Conservation (phyloP, 1,139 yeast genomes). For the Cylindricascospora bacillispora region DNA sequence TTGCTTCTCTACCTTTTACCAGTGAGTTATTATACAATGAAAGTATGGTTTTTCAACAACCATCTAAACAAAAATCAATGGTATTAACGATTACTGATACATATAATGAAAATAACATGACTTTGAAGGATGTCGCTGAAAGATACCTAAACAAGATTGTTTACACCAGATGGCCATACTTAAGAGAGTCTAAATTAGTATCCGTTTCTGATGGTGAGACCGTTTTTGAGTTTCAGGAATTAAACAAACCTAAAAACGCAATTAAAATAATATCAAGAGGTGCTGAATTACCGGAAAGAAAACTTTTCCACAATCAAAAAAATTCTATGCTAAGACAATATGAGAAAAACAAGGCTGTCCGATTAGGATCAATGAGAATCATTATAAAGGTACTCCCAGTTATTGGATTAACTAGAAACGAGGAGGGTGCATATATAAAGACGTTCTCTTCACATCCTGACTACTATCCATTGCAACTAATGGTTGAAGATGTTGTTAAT, state of each 20-base stretch:
- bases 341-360: constrained; percentile 43
- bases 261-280: constrained; percentile 31
- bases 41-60: constrained; percentile 71
- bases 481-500: constrained; percentile 64
- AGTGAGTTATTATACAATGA: constrained; percentile 44
- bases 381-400: constrained; percentile 61
- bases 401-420: constrained; percentile 61
- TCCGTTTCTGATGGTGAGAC: constrained; percentile 45
- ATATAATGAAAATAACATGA: constrained; percentile 32
- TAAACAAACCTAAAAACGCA: constrained; percentile 21
- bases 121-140: constrained; percentile 42
- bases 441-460: constrained; percentile 42
- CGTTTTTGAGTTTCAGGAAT: constrained; percentile 35
- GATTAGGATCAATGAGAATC: constrained; percentile 40
- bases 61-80: constrained; percentile 74
- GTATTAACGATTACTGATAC: constrained; percentile 49
- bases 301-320: constrained; percentile 30
- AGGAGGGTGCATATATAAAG: constrained; percentile 69
- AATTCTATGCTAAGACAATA: constrained; percentile 30
- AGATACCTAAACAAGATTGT: constrained; percentile 47
- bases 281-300: constrained; percentile 32
- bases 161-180: constrained; percentile 80
- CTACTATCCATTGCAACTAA: constrained; percentile 59
- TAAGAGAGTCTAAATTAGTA: constrained; percentile 66
- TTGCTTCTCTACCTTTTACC: constrained; percentile 54